Conservation (phyloP, 257 asterid genomes). For the Rehmannia glutinosa region DNA sequence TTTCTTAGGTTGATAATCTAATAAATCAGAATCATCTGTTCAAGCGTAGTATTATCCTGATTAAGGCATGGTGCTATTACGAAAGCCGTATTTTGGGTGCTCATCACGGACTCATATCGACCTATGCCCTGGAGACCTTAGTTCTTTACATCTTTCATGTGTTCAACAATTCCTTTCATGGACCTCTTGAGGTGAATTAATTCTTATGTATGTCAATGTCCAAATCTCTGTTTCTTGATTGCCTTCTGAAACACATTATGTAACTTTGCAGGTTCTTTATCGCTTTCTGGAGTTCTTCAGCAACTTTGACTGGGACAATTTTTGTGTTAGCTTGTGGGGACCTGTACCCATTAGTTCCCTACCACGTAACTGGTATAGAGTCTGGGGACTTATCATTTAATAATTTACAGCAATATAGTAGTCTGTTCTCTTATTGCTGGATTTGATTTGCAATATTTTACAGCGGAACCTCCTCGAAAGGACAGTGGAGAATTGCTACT, state of each 20-base stretch:
- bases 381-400: no score
- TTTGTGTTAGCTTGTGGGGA: slow-evolving; percentile 58
- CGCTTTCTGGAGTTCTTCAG: slow-evolving; percentile 31
- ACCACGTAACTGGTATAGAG: slow-evolving; percentile 24
- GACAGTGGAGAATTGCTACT: slow-evolving; percentile 84
- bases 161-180: slow-evolving; percentile 23
- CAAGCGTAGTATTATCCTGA: slow-evolving; percentile 35
- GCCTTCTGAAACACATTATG: neutral
- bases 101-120: slow-evolving; percentile 26
- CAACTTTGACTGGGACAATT: slow-evolving; percentile 32
- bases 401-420: slow-evolving; percentile 6
- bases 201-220: slow-evolving; percentile 19
- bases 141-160: slow-evolving; percentile 26
- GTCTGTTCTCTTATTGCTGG: neutral
- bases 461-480: slow-evolving; percentile 90
- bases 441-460: slow-evolving; percentile 18
- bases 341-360: slow-evolving; percentile 25
- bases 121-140: slow-evolving; percentile 34
- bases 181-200: slow-evolving; percentile 64
- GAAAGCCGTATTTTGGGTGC: slow-evolving; percentile 45
- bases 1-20: neutral
- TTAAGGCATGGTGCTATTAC: slow-evolving; percentile 39
- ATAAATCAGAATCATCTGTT: slow-evolving; percentile 34
- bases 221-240: neutral
- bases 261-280: slow-evolving; percentile 28